Conservation (phyloP, 2,329 filamentous ascomycete genomes). For the Triangularia setosa region DNA sequence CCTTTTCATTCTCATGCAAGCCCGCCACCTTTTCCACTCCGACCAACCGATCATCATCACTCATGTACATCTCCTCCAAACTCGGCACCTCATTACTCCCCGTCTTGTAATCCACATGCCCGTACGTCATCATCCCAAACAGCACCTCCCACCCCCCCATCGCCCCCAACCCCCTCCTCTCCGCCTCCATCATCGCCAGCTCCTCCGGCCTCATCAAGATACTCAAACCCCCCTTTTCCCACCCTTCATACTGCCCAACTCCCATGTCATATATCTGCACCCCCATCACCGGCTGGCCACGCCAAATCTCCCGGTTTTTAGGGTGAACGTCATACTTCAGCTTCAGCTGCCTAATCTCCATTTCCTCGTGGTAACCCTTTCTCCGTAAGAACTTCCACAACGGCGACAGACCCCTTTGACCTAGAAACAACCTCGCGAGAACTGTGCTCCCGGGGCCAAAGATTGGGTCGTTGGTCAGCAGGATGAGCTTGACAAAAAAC, state of each 20-base stretch:
- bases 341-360: slow-evolving; percentile 54
- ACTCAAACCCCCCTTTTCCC: slow-evolving; percentile 42
- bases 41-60: slow-evolving; percentile 44
- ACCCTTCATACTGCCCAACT: slow-evolving; percentile 50
- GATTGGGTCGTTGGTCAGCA: slow-evolving; percentile 63
- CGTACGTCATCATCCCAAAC: slow-evolving; percentile 58
- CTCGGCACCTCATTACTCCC: slow-evolving; percentile 49
- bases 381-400: slow-evolving; percentile 59
- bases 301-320: slow-evolving; percentile 22
- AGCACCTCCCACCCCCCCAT: slow-evolving; percentile 50
- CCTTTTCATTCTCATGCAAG: slow-evolving; percentile 17
- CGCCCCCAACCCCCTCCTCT: slow-evolving; percentile 50
- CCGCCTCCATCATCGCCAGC: slow-evolving; percentile 53
- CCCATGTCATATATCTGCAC: slow-evolving; percentile 53
- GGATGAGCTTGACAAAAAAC: slow-evolving; percentile 68
- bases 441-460: slow-evolving; percentile 47
- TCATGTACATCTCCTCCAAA: slow-evolving; percentile 49
- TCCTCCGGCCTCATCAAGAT: slow-evolving; percentile 56
- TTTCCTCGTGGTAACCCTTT: slow-evolving; percentile 43
- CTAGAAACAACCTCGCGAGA: slow-evolving; percentile 56
- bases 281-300: slow-evolving; percentile 40
- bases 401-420: slow-evolving; percentile 51
- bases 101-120: slow-evolving; percentile 52
- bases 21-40: slow-evolving; percentile 10
- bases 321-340: slow-evolving; percentile 53